Evolutionary conservation across 805 yeast species (phyloP).

Genomic region (Ogataea pignaliae): DNA sequence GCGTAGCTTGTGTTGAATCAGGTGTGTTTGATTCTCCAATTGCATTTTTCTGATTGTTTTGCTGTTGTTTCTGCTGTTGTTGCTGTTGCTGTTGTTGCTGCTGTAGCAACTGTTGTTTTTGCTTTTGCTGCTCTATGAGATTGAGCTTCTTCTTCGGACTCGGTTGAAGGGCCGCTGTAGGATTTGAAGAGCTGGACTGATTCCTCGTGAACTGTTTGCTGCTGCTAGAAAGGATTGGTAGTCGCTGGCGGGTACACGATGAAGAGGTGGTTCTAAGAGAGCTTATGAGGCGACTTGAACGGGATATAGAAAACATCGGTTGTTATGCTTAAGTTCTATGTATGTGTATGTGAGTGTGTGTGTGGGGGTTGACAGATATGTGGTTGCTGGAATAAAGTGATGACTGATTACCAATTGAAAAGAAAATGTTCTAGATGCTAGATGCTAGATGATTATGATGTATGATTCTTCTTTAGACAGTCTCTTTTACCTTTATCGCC

Average conservation of each 20-base stretch:
- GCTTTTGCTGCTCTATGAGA: constrained; percentile 7
- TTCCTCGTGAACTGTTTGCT: constrained; percentile 3
- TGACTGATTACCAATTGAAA: too few species aligned
- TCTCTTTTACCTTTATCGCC: too few species aligned
- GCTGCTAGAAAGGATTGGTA: too few species aligned
- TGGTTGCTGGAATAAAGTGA: background rate
- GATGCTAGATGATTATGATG: too few species aligned
- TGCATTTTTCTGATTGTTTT: background rate
- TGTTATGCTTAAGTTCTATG: background rate
- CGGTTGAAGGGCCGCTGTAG: constrained; percentile 8
- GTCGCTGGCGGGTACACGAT: background rate
- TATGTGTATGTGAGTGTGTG: background rate
- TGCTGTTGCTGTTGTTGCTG: constrained; percentile 3
- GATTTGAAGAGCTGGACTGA: constrained; percentile 22
- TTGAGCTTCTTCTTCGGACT: constrained; percentile 12
- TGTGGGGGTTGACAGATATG: background rate
- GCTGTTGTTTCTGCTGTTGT: constrained; percentile 3
- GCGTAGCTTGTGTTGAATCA: background rate
- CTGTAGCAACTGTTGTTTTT: background rate
- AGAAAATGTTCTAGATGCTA: too few species aligned
- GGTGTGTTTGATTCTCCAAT: constrained; percentile 10
- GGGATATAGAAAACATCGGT: constrained; percentile 1
- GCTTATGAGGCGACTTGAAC: background rate
- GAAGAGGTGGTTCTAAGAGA: background rate
- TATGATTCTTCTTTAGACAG: too few species aligned